Percentiles rank a stretch among this genome's conserved stretches.
Evolutionary conservation across 805 yeast species (phyloP).

Genomic region (Yamadazyma takamatsuzukensis): DNA sequence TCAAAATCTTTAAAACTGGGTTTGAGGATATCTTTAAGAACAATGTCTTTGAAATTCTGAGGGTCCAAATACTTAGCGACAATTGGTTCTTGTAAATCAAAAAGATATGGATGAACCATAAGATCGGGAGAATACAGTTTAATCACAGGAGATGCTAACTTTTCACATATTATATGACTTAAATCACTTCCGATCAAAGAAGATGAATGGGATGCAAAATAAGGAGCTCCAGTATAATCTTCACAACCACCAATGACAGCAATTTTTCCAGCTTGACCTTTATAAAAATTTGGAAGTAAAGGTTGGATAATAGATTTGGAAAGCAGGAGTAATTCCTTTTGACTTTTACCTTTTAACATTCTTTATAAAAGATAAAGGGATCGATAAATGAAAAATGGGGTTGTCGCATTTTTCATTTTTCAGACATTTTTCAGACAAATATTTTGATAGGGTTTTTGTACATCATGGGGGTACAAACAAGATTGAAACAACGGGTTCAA

Average conservation of each 20-base stretch:
- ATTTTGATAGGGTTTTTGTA: too few species aligned
- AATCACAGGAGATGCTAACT: slow-evolving; percentile 71
- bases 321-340: slow-evolving; percentile 45
- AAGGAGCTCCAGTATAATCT: slow-evolving; percentile 97
- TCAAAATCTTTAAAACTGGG: slow-evolving; percentile 20
- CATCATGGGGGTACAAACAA: too few species aligned
- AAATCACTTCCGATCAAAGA: slow-evolving; percentile 85
- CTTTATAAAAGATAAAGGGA: not conserved
- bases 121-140: slow-evolving; percentile 87
- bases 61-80: slow-evolving; percentile 15
- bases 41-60: slow-evolving; percentile 16
- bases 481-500: too few species aligned
- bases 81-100: slow-evolving; percentile 41
- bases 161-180: slow-evolving; percentile 85
- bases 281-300: slow-evolving; percentile 63
- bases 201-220: slow-evolving; percentile 80
- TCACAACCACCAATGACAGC: slow-evolving; percentile 92
- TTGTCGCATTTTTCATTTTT: too few species aligned
- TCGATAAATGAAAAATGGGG: too few species aligned
- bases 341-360: slow-evolving; percentile 26
- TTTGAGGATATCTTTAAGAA: slow-evolving; percentile 21
- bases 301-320: slow-evolving; percentile 72
- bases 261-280: slow-evolving; percentile 89
- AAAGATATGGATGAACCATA: slow-evolving; percentile 92
- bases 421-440: not conserved